Evolutionary conservation across 495 filamentous ascomycete species (phyloP), one percentile per base, ranked within the genome.

Genomic region (Podospora pseudocomata): DNA sequence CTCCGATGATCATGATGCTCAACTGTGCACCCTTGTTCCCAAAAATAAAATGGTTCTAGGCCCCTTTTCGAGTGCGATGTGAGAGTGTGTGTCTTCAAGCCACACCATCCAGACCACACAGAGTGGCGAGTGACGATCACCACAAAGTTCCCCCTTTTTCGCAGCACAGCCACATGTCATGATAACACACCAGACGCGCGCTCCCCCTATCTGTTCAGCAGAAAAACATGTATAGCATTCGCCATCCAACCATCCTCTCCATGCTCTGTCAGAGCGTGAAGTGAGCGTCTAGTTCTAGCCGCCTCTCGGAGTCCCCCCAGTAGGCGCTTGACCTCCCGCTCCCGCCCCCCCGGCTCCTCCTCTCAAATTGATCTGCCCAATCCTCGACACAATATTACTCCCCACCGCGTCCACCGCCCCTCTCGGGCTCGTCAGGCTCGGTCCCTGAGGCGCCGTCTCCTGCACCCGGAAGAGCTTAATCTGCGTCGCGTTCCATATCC

Each of bases 341-440:
- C 39, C 39, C 2, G 39, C 2, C 39, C 9, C 39, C 15, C 69
- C 70, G 23, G 23, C 1, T 23, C 23, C 23, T 1, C 82, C 82
- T n/a, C 83, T 76, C 32, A 84, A 73, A 71, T 85, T 92, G 64
- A 97, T 85, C 66, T 87, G 89, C 3, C 94, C 93, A 67, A 99
- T 91, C 59, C 94, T 83, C 70, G 90, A 89, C 59, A 97, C 94
- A 54, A 99, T 86, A 68, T 93, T 96, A 73, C 88, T 95, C 1
- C 95, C 95, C 11, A 99, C 93, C 0, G 95, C 95, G 80, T 99
- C 95, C 3, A 99, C 96, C 0, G 94, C 95, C 3, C 95, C 95
- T 70, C 92, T 86, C 0, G 95, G 95, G 20, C 88, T 90, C 53
- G 92, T 86, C 56, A 99, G 77, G 9, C 89, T 91, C 5, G 94